phyloP scores from a whole-genome alignment of 2,329 filamentous ascomycete genomes.

The Fusarium lyarnte region DNA sequence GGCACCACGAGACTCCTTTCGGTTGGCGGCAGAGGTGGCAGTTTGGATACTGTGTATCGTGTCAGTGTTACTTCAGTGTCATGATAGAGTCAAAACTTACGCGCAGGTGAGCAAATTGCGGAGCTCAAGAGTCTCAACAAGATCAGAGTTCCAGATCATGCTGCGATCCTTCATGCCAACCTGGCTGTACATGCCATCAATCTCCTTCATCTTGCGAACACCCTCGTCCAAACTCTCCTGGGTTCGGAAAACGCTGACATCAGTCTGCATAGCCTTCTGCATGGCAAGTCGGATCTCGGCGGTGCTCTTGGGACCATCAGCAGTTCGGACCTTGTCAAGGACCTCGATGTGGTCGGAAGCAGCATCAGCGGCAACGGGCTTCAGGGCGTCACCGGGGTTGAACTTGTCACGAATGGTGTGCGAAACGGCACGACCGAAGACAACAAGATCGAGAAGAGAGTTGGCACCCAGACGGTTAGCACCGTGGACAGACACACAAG shows the following conservation, averaged over 20 bases:
- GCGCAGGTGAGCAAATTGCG: constrained; percentile 96
- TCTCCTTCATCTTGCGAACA: constrained; percentile 85
- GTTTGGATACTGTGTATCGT: constrained; percentile 76
- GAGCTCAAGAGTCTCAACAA: constrained; percentile 95
- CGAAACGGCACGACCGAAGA: constrained; percentile 96
- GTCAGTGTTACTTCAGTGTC: constrained; percentile 16
- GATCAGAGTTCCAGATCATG: constrained; percentile 99
- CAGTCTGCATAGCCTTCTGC: constrained; percentile 98
- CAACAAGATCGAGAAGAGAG: constrained; percentile 95
- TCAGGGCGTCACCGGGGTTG: constrained; percentile 81
- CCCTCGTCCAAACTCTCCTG: constrained; percentile 94
- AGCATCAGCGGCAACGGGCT: constrained; percentile 83
- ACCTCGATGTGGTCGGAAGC: constrained; percentile 87
- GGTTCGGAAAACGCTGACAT: constrained; percentile 95
- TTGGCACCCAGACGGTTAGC: constrained; percentile 98
- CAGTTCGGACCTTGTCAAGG: constrained; percentile 85
- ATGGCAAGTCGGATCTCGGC: constrained; percentile 89
- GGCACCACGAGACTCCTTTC: constrained; percentile 96
- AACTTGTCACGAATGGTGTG: constrained; percentile 97
- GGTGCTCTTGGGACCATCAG: constrained; percentile 86
- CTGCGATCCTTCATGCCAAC: constrained; percentile 97
- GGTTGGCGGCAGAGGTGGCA: constrained; percentile 86
- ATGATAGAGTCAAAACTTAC: constrained; percentile 62
- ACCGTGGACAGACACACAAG: constrained; percentile 97
- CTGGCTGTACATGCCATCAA: constrained; percentile 81